Conservation (phyloP, 2,329 filamentous ascomycete genomes). For the Phialophora chinensis region DNA sequence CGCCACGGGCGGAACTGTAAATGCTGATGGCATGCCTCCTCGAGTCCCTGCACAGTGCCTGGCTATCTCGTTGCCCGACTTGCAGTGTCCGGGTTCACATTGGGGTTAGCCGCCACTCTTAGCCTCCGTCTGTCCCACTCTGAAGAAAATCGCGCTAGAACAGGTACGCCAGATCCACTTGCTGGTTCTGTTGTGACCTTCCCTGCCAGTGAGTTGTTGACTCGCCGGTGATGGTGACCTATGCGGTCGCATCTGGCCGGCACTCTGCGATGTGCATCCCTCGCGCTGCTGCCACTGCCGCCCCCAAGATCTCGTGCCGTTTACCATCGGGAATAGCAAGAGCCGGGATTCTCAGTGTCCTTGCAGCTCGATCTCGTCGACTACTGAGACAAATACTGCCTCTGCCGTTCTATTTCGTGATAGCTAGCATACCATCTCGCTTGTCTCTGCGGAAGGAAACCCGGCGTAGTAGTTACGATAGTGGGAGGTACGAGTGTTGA, state of each 20-base stretch:
- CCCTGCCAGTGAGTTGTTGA: not conserved
- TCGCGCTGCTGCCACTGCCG: not conserved
- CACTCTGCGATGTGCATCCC: not conserved
- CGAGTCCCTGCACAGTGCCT: not conserved
- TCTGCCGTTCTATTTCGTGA: constrained; percentile 19
- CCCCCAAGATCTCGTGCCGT: constrained; percentile 18
- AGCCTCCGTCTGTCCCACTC: constrained; percentile 30
- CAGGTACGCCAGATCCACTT: constrained; percentile 29
- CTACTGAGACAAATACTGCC: constrained; percentile 27
- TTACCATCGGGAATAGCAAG: constrained; percentile 21
- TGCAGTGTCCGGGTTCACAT: constrained; percentile 8
- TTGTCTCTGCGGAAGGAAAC: constrained; percentile 12
- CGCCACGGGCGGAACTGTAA: constrained; percentile 13
- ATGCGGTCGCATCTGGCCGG: not conserved
- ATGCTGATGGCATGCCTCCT: not conserved
- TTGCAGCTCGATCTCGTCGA: constrained; percentile 22
- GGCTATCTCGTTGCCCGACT: not conserved
- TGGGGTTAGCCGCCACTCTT: constrained; percentile 30
- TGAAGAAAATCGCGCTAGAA: constrained; percentile 30
- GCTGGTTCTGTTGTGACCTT: constrained; percentile 18
- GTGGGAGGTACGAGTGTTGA: constrained; percentile 1
- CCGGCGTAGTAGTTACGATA: not conserved
- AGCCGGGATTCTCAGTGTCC: constrained; percentile 24
- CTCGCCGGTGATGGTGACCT: constrained; percentile 2
- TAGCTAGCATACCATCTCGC: constrained; percentile 11